phyloP scores from a whole-genome alignment of 2,329 filamentous ascomycete species.

The Clarireedia monteithiana region DNA sequence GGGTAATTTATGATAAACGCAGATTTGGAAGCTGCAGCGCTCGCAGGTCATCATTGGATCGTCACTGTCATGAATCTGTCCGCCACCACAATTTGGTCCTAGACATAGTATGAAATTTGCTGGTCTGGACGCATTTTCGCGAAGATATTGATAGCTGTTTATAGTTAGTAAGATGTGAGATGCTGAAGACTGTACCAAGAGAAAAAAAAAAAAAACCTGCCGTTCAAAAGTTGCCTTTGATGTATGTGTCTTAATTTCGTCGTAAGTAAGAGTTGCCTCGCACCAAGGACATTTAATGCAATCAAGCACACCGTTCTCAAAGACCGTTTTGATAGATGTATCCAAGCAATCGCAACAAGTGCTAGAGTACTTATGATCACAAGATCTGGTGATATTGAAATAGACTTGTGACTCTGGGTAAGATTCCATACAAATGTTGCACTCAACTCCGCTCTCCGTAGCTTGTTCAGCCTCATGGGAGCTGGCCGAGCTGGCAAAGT shows the following conservation, averaged over 20 bases:
- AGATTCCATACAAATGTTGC: background rate
- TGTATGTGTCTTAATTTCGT: background rate
- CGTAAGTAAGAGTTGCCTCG: background rate
- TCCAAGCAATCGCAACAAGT: background rate
- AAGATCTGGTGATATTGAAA: background rate
- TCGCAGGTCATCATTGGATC: constrained; percentile 19
- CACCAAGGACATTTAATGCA: constrained; percentile 3
- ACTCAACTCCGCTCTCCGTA: background rate
- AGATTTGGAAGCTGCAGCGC: constrained; percentile 16
- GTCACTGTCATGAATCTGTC: constrained; percentile 14
- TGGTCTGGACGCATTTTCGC: background rate
- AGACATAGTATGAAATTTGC: constrained; percentile 12
- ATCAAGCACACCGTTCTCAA: background rate
- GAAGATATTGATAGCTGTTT: background rate
- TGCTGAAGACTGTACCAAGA: background rate
- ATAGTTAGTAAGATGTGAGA: background rate
- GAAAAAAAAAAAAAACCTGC: background rate
- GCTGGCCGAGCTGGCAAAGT: too few relatives aligned
- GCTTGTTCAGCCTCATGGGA: background rate
- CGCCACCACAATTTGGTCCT: constrained; percentile 12
- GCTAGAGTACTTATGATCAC: background rate
- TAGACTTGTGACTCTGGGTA: background rate
- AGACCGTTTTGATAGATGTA: background rate
- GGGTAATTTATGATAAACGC: constrained; percentile 18
- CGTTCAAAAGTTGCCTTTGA: background rate